A percentile compares a stretch with the other conserved stretches of the same genome.
Conservation (phyloP, 441 rosid genomes). For the Cnidoscolus chayamansa region DNA sequence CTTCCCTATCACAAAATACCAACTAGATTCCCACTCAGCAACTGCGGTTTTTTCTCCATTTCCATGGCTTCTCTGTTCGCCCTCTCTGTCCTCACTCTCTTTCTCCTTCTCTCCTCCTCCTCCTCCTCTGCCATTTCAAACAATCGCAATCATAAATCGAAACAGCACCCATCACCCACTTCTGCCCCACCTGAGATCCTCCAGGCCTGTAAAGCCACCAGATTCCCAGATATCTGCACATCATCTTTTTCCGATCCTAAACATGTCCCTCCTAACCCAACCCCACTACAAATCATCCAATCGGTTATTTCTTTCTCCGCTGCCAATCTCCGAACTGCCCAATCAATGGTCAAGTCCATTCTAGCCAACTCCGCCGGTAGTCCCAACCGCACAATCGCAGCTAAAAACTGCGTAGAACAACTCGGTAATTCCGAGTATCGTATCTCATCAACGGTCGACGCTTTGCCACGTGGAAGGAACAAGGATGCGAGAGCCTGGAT, state of each 20-base stretch:
- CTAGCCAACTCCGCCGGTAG: constrained; percentile 46
- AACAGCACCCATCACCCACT: neutral
- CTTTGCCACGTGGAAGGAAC: constrained; percentile 35
- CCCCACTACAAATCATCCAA: constrained; percentile 52
- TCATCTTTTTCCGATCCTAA: constrained; percentile 40
- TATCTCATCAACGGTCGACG: constrained; percentile 37
- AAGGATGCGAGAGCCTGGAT: constrained; percentile 83
- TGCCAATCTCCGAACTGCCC: constrained; percentile 50
- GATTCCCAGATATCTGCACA: constrained; percentile 56
- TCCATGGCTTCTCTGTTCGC: constrained; percentile 30
- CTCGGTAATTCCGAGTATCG: constrained; percentile 53
- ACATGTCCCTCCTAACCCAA: constrained; percentile 40
- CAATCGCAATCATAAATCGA: too few relatives aligned
- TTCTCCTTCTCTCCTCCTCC: constrained; percentile 24
- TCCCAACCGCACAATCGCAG: constrained; percentile 54
- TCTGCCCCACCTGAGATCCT: constrained; percentile 34
- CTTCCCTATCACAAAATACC: too few relatives aligned
- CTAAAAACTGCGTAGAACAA: constrained; percentile 46
- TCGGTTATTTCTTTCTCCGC: constrained; percentile 60
- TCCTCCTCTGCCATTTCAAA: constrained; percentile 20
- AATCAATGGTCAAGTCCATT: constrained; percentile 47
- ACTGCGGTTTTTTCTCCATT: neutral
- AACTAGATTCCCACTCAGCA: too few relatives aligned
- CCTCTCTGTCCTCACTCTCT: constrained; percentile 16
- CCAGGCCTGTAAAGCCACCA: constrained; percentile 69